Percentiles rank a stretch among this genome's conserved stretches.
Conservation (phyloP, 75 land plant genomes). For the Cunninghamia lanceolata region DNA sequence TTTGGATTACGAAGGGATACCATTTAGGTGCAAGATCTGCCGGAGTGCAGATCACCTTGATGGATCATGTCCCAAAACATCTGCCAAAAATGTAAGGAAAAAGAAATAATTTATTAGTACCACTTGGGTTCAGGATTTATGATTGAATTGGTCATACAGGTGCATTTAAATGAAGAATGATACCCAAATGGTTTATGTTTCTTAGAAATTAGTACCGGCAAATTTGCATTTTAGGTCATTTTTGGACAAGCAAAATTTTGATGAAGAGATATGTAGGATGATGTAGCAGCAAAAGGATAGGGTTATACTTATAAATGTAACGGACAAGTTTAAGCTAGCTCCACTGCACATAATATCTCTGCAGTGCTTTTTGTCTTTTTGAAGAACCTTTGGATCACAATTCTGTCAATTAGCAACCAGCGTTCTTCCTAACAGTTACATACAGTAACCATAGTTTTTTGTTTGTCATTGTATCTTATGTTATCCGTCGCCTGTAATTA, state of each 20-base stretch:
- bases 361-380: not conserved
- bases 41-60: not conserved
- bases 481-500: not conserved
- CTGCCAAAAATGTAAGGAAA: not conserved
- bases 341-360: not conserved
- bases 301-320: not conserved
- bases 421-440: not conserved
- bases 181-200: not conserved
- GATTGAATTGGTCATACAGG: not conserved
- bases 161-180: not conserved
- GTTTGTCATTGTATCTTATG: not conserved
- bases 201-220: not conserved
- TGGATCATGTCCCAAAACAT: not conserved
- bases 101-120: not conserved
- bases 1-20: slow-evolving; percentile 2
- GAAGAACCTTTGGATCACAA: not conserved
- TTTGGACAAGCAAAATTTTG: not conserved
- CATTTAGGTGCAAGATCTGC: slow-evolving; percentile 3
- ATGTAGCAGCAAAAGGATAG: not conserved
- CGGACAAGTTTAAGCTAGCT: not conserved
- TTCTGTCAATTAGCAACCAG: not conserved
- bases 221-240: not conserved
- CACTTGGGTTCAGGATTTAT: not conserved
- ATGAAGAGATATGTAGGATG: not conserved
- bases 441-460: not conserved